These are phyloP conservation scores for Mycena rosella DNA, from an alignment of 768 basidiomycete genomes.

Conservation along the genomic window DNA sequence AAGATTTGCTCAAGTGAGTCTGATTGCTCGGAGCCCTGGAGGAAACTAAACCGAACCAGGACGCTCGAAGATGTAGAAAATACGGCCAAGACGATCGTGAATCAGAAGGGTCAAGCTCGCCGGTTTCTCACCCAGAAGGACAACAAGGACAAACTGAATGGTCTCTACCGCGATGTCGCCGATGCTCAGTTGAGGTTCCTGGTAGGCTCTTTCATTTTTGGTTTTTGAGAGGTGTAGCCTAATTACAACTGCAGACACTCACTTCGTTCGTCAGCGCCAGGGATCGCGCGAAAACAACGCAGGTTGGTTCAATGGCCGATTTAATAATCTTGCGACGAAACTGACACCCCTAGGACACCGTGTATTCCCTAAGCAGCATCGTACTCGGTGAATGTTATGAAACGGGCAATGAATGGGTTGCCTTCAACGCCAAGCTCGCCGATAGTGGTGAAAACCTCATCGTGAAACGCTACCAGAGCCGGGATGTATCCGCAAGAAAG, in stretches of 20 bases:
- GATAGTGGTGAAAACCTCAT: conserved; percentile 4
- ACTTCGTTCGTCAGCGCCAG: background rate
- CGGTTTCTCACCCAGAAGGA: conserved; percentile 10
- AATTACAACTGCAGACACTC: conserved; percentile 13
- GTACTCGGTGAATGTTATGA: background rate
- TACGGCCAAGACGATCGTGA: conserved; percentile 7
- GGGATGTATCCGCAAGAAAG: background rate
- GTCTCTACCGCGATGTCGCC: background rate
- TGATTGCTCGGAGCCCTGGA: too few relatives aligned
- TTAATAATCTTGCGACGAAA: background rate
- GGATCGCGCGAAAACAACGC: too few relatives aligned
- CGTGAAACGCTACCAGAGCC: conserved; percentile 10
- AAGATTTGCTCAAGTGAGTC: conserved; percentile 12
- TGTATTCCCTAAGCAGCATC: conserved; percentile 14
- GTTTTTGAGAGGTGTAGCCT: background rate
- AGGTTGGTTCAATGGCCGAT: too few relatives aligned
- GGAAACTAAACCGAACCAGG: background rate
- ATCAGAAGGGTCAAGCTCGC: background rate
- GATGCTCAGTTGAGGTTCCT: conserved; percentile 1
- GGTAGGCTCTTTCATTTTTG: background rate
- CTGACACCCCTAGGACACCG: background rate
- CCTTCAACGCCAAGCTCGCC: conserved; percentile 9
- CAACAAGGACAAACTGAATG: background rate
- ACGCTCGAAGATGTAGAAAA: conserved; percentile 16
- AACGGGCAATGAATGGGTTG: conserved; percentile 16